Percentiles rank a stretch among this genome's conserved stretches.
These are phyloP conservation scores for Coleophoma cylindrospora DNA, from an alignment of 2,329 filamentous ascomycete genomes.

Conservation along the genomic window DNA sequence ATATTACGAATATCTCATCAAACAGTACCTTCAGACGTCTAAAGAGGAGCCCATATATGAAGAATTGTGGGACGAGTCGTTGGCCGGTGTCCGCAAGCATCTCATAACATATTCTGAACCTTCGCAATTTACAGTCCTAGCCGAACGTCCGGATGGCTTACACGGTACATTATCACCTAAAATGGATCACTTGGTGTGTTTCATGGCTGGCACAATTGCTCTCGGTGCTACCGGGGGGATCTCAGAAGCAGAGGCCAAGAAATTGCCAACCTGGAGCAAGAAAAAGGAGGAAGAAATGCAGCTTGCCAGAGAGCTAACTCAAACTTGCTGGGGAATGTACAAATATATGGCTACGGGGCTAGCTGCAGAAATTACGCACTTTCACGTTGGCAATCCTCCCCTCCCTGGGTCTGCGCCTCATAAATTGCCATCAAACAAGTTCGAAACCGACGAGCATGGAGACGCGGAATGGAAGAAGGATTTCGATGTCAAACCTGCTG, in stretches of 20 bases:
- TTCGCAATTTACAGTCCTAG: conserved; percentile 81
- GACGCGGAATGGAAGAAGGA: conserved; percentile 67
- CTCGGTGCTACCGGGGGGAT: conserved; percentile 78
- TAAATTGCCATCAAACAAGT: conserved; percentile 37
- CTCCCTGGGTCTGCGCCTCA: conserved; percentile 52
- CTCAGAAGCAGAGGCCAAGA: conserved; percentile 69
- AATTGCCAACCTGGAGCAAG: conserved; percentile 66
- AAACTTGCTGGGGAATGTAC: conserved; percentile 98
- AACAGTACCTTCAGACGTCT: conserved; percentile 94
- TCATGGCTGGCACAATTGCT: conserved; percentile 94
- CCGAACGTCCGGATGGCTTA: conserved; percentile 75
- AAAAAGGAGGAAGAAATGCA: conserved; percentile 82
- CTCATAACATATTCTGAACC: conserved; percentile 83
- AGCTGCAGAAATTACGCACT: conserved; percentile 93
- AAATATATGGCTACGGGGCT: conserved; percentile 83
- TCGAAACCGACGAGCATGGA: conserved; percentile 44
- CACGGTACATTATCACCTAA: conserved; percentile 66
- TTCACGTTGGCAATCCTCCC: conserved; percentile 68
- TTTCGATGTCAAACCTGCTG: conserved; percentile 73
- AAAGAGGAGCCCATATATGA: conserved; percentile 80
- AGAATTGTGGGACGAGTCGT: conserved; percentile 87
- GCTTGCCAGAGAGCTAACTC: conserved; percentile 84
- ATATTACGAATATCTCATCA: conserved; percentile 98
- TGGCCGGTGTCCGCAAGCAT: conserved; percentile 84
- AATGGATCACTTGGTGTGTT: conserved; percentile 98